Conservation (phyloP, 495 filamentous ascomycete genomes). For the Talaromyces borbonicus region DNA sequence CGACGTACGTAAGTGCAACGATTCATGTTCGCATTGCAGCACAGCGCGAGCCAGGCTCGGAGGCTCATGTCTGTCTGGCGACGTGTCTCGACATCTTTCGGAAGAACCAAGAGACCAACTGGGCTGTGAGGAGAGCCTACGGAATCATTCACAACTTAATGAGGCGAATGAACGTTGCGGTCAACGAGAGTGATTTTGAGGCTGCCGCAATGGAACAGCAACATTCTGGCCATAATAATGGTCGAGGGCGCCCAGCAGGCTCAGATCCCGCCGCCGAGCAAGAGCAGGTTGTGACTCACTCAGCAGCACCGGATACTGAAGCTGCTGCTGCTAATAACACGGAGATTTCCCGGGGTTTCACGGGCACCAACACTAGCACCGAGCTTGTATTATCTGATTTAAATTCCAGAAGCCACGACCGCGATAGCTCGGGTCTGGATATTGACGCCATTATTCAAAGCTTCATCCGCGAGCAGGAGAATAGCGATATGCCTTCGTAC, state of each 20-base stretch:
- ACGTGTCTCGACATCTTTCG: slow-evolving; percentile 20
- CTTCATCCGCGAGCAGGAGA: slow-evolving; percentile 13
- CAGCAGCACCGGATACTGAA: not conserved
- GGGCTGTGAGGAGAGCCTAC: slow-evolving; percentile 21
- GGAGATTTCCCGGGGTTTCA: not conserved
- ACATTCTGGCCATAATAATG: not conserved
- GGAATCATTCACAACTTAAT: slow-evolving; percentile 24
- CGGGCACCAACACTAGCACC: not conserved
- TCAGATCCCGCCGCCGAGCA: not conserved
- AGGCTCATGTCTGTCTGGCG: slow-evolving; percentile 18
- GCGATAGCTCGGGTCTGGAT: slow-evolving; percentile 20
- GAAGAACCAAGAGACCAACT: slow-evolving; percentile 22
- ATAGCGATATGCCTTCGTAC: not conserved
- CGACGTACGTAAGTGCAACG: slow-evolving; percentile 25
- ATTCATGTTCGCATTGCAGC: slow-evolving; percentile 25
- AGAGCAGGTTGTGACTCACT: not conserved
- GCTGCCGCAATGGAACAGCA: not conserved
- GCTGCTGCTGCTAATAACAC: not conserved
- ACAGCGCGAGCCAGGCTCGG: slow-evolving; percentile 18
- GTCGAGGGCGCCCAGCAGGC: too few species aligned
- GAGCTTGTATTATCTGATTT: not conserved
- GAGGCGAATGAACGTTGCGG: slow-evolving; percentile 20
- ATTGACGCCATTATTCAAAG: slow-evolving; percentile 25
- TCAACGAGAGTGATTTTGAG: not conserved
- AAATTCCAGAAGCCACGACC: not conserved